These are phyloP conservation scores for Elsinoe batatas DNA, from an alignment of 2,329 filamentous ascomycete species.

Conservation along the genomic window DNA sequence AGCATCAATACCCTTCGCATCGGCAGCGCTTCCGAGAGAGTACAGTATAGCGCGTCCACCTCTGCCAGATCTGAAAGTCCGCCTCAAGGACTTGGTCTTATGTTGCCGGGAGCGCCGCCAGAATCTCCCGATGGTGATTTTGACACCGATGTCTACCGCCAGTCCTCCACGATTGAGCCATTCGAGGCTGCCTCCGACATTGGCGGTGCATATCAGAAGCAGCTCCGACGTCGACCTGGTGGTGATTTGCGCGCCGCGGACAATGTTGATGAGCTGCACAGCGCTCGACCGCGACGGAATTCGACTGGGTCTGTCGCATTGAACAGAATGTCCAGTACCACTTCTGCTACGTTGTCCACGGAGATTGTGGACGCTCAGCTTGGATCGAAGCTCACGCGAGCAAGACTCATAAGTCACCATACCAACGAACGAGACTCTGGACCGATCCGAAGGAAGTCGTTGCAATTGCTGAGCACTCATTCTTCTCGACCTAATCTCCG, in stretches of 20 bases:
- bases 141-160: neutral
- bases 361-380: conserved; percentile 9
- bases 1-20: neutral
- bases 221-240: conserved; percentile 39
- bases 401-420: conserved; percentile 12
- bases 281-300: conserved; percentile 31
- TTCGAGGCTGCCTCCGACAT: neutral
- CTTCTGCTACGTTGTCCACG: conserved; percentile 11
- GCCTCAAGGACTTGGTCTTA: conserved; percentile 5
- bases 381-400: neutral
- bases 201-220: conserved; percentile 23
- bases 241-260: conserved; percentile 39
- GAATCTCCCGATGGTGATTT: neutral
- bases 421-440: neutral
- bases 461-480: conserved; percentile 37
- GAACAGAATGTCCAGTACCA: conserved; percentile 8
- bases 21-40: neutral
- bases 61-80: conserved; percentile 5
- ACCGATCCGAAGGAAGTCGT: conserved; percentile 2
- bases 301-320: conserved; percentile 36
- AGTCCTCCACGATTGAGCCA: conserved; percentile 6
- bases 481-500: conserved; percentile 47
- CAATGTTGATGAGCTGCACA: conserved; percentile 36
- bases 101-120: neutral
- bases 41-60: conserved; percentile 2